Conservation (phyloP, 2,329 filamentous ascomycete genomes). For the Fusarium nanum region DNA sequence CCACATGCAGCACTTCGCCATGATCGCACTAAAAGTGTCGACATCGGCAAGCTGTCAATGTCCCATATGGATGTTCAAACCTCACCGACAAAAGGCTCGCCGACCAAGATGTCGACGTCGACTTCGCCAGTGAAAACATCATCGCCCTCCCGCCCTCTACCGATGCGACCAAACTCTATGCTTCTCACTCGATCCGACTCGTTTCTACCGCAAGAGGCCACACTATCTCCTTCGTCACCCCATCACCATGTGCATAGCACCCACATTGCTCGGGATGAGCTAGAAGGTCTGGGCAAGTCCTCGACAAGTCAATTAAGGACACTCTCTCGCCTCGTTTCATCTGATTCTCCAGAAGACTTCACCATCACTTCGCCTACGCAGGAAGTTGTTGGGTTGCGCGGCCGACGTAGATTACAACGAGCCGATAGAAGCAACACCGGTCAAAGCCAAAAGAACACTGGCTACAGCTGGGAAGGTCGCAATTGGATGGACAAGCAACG, state of each 20-base stretch:
- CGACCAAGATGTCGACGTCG: conserved; percentile 4
- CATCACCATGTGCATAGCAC: conserved; percentile 49
- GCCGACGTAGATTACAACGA: conserved; percentile 84
- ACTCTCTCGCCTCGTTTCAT: conserved; percentile 83
- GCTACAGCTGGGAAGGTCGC: conserved; percentile 80
- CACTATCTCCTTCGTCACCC: conserved; percentile 48
- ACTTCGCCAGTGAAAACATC: conserved; percentile 10
- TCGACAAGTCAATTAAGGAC: conserved; percentile 90
- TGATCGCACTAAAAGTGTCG: conserved; percentile 73
- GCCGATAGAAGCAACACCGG: conserved; percentile 64
- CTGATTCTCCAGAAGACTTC: conserved; percentile 81
- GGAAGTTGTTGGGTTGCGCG: conserved; percentile 88
- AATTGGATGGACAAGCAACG: conserved; percentile 99
- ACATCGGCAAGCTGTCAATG: conserved; percentile 67
- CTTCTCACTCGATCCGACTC: conserved; percentile 69
- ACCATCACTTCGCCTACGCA: conserved; percentile 80
- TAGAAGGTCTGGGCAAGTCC: conserved; percentile 86
- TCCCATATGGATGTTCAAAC: conserved; percentile 57
- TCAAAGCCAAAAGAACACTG: conserved; percentile 60
- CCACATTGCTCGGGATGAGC: conserved; percentile 73
- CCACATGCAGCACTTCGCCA: conserved; percentile 54
- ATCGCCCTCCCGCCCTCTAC: conserved; percentile 56
- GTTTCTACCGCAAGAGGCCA: conserved; percentile 53
- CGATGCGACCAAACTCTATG: conserved; percentile 70
- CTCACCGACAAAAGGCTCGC: conserved; percentile 49